These are phyloP conservation scores for Hortiboletus flavorubellus DNA, from an alignment of 768 basidiomycete species.

Conservation along the genomic window DNA sequence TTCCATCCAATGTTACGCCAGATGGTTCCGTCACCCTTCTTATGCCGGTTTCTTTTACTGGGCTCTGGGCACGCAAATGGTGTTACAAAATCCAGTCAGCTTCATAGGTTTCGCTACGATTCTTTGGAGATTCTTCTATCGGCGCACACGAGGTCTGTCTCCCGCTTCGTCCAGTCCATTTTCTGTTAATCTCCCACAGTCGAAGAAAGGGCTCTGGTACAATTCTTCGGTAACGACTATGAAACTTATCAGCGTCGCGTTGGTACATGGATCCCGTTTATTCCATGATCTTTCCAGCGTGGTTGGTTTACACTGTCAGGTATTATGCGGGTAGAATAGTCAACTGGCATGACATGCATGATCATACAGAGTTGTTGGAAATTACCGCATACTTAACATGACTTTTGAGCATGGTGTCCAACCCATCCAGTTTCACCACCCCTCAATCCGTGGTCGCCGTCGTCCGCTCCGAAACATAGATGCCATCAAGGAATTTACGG, in stretches of 20 bases:
- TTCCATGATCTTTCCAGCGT: slow-evolving; percentile 45
- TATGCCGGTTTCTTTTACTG: slow-evolving; percentile 98
- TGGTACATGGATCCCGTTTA: slow-evolving; percentile 86
- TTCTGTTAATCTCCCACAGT: slow-evolving; percentile 40
- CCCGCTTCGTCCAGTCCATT: background rate
- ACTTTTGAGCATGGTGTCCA: slow-evolving; percentile 10
- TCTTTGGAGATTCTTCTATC: slow-evolving; percentile 85
- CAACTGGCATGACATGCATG: slow-evolving; percentile 20
- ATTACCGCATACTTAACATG: slow-evolving; percentile 24
- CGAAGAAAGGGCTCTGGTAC: slow-evolving; percentile 76
- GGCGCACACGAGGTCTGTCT: slow-evolving; percentile 70
- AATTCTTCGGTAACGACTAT: slow-evolving; percentile 91
- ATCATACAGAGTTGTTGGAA: slow-evolving; percentile 27
- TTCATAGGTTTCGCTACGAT: slow-evolving; percentile 62
- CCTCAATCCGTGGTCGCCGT: slow-evolving; percentile 48
- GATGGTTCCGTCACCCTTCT: slow-evolving; percentile 83
- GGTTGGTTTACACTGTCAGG: background rate
- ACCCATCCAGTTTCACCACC: slow-evolving; percentile 6
- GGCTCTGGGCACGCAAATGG: slow-evolving; percentile 91
- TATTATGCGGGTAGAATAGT: slow-evolving; percentile 3
- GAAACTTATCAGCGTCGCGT: slow-evolving; percentile 69
- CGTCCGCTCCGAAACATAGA: slow-evolving; percentile 85
- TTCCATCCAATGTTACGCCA: background rate
- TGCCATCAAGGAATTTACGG: slow-evolving; percentile 95
- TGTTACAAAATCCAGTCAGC: slow-evolving; percentile 81